These are phyloP conservation scores for Tolypocladium capitatum DNA, from an alignment of 2,329 filamentous ascomycete genomes.

Conservation along the genomic window DNA sequence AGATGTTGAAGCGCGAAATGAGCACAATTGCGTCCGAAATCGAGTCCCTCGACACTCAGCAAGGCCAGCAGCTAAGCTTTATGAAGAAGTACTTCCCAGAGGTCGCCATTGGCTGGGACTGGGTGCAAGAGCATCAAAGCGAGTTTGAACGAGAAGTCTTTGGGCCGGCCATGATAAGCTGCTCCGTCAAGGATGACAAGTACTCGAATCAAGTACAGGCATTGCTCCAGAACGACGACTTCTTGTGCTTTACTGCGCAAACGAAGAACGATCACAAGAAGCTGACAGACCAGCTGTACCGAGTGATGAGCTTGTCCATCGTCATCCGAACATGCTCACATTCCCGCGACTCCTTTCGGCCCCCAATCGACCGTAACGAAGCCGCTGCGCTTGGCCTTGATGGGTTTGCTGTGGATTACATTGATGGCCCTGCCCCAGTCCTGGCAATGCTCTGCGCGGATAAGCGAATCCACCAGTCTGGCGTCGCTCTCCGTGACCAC, in stretches of 20 bases:
- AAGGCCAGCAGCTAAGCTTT: constrained; percentile 58
- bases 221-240: constrained; percentile 36
- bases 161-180: constrained; percentile 68
- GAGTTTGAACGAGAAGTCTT: constrained; percentile 65
- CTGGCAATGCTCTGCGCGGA: constrained; percentile 78
- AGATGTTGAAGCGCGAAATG: constrained; percentile 24
- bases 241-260: constrained; percentile 64
- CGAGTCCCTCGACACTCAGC: constrained; percentile 53
- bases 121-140: constrained; percentile 60
- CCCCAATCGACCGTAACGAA: constrained; percentile 42
- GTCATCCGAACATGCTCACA: constrained; percentile 52
- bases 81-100: constrained; percentile 50
- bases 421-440: constrained; percentile 71
- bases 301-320: constrained; percentile 53
- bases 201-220: constrained; percentile 46
- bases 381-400: constrained; percentile 54
- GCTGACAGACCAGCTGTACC: constrained; percentile 53
- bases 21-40: constrained; percentile 33
- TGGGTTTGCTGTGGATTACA: constrained; percentile 63
- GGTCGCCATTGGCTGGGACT: constrained; percentile 60
- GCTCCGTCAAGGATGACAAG: constrained; percentile 60
- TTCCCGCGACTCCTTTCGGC: constrained; percentile 38
- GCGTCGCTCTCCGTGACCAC: constrained; percentile 50
- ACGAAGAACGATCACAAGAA: constrained; percentile 60
- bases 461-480: constrained; percentile 53